These are phyloP conservation scores for Dujonia santamariae DNA, from an alignment of 1,139 yeast species.

Conservation along the genomic window DNA sequence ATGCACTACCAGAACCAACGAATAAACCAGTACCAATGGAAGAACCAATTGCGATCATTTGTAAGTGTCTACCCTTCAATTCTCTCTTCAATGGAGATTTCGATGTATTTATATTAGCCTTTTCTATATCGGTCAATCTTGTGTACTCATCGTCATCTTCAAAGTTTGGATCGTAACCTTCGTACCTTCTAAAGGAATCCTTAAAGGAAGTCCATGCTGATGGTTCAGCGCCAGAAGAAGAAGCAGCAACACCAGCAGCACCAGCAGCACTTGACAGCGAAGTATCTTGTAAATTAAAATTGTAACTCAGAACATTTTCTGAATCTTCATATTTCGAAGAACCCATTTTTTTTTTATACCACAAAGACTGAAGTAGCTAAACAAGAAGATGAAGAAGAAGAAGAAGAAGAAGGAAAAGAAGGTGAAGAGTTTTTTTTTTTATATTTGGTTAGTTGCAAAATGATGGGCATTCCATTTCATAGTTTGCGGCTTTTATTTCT, in stretches of 20 bases:
- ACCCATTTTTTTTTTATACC: too few species aligned
- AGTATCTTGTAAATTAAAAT: neutral
- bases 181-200: slow-evolving; percentile 38
- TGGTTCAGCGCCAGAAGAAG: neutral
- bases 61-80: slow-evolving; percentile 44
- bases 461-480: too few species aligned
- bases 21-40: slow-evolving; percentile 59
- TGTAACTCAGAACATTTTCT: neutral
- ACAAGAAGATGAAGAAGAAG: too few species aligned
- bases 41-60: slow-evolving; percentile 57
- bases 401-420: too few species aligned
- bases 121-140: slow-evolving; percentile 15
- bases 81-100: slow-evolving; percentile 27
- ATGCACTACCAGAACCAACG: slow-evolving; percentile 65
- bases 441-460: too few species aligned
- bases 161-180: slow-evolving; percentile 17
- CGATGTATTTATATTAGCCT: slow-evolving; percentile 13
- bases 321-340: too few species aligned
- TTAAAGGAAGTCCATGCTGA: slow-evolving; percentile 33
- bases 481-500: too few species aligned
- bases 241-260: neutral
- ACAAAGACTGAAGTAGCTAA: too few species aligned
- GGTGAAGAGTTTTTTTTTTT: too few species aligned
- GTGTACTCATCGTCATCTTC: slow-evolving; percentile 15
- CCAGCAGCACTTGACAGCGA: neutral